phyloP scores from a whole-genome alignment of 108 stramenopile species.

The Cyclotella baltica region DNA sequence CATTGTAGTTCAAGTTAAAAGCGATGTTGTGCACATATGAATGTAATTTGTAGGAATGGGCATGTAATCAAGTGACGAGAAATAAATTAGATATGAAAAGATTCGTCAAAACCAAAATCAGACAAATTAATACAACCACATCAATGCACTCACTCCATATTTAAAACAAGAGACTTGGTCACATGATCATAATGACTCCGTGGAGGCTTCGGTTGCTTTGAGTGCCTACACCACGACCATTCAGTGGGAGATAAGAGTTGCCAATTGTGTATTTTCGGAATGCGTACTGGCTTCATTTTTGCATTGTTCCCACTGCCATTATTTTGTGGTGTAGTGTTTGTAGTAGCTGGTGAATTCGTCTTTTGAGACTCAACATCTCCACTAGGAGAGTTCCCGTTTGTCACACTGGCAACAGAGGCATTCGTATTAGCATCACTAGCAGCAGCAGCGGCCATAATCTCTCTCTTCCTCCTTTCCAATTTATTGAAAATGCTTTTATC shows the following conservation, averaged over 20 bases:
- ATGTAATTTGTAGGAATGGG: background rate
- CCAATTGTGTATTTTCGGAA: constrained; percentile 61
- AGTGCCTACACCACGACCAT: constrained; percentile 82
- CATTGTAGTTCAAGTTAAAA: background rate
- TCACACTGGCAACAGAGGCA: background rate
- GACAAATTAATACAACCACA: background rate
- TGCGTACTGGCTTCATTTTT: constrained; percentile 9
- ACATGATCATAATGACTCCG: constrained; percentile 91
- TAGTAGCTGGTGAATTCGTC: constrained; percentile 6
- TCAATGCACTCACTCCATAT: constrained; percentile 68
- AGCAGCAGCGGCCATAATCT: constrained; percentile 20
- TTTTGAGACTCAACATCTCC: constrained; percentile 30
- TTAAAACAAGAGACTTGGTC: constrained; percentile 82
- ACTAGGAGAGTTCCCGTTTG: background rate
- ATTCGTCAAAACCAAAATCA: constrained; percentile 1
- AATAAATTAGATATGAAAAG: too few relatives aligned
- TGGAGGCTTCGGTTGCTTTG: constrained; percentile 91
- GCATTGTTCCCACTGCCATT: constrained; percentile 20
- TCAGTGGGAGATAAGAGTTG: constrained; percentile 80
- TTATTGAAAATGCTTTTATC: constrained; percentile 63
- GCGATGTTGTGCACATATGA: background rate
- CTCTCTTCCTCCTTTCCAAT: constrained; percentile 44
- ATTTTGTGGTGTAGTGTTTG: background rate
- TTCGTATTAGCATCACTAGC: background rate
- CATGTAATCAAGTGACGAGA: too few relatives aligned